Evolutionary conservation across 306 rosid genomes (phyloP), one percentile per base, ranked within the genome.

Genomic region (Phaseolus lunatus): DNA sequence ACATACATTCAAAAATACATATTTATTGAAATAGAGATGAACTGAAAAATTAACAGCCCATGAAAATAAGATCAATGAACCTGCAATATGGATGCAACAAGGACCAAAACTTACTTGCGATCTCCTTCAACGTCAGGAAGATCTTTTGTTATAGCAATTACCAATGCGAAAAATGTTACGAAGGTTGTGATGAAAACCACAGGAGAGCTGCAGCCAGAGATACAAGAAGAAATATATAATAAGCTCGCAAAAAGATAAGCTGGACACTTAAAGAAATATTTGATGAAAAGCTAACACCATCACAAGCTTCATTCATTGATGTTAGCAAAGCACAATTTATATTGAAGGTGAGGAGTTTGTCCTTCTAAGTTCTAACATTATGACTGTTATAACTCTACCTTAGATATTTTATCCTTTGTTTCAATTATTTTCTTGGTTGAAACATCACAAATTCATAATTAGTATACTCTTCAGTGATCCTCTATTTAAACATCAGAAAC

Each of bases 111-210:
- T 82, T 88, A 94, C 96, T 92, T 94, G 75, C 95, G 97, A 85
- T 94, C 97, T 6, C 97, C 98, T 82, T 92, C 98, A 72, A 94
- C 97, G 67, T 94, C 98, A 6, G 98, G 94, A 87, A 94, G 97
- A 89, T 94, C 98, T 86, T 94, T 94, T 50, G 98, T 94, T 72
- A 94, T 92, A 72, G 98, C 98, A 84, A 92, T 94, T 75, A 92
- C 97, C 89, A 94, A 85, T 24, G 98, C 97, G 37, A 94, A 94
- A 72, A 94, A 81, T 56, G 97, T 92, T n/a, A 94, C 98, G 67
- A 94, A 94, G 27, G 90, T 78, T 41, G 98, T 94, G 81, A 94
- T 92, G 81, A 94, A 94, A 75, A 88, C 91, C 78, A 94, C 94
- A n/a, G 98, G 89, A 27, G 92, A 79, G 86, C 98, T 94, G 97